Evolutionary conservation across 1,284 basidiomycete species (phyloP), one percentile per base, ranked within the genome.

Genomic region (Leccinum cinnamomeum): DNA sequence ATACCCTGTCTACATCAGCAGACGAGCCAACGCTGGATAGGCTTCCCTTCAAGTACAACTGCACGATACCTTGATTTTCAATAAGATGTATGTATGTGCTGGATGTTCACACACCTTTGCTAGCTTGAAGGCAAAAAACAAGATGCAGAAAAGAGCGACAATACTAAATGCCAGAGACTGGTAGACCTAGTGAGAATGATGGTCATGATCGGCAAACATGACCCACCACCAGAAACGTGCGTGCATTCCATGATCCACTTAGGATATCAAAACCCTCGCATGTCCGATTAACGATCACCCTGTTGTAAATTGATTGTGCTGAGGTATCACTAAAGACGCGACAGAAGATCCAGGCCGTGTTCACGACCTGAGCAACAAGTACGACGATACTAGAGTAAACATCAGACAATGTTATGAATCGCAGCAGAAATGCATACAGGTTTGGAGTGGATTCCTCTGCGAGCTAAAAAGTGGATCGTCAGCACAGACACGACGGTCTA

Each of bases 11-110:
- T 41, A 85, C 77, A 53, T 70, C 68, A 7, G 77, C 69, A 18
- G 81, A 79, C 14, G 82, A 80, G 20, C 83, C 84, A 54, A 86
- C 80, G 2, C 81, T 79, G 61, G 79, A 78, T 69, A 86, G 83
- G 1, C 80, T 81, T 64, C 80, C 77, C 30, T 70, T 77, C n/a
- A 79, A 75, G 65, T 84, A 86, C 2, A 79, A 72, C 82, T 85
- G 61, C 2, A 33, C 12, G 3, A 28, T n/a, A 28, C 18, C 16
- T 37, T 37, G 7, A 44, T 14, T 51, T 23, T 18, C 58, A 28
- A 54, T 8, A 10, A 41, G 25, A n/a, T 23, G 20, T 5, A 35
- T n/a, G 55, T n/a, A 44, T n/a, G 10, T 23, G 20, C 18, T 37
- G 25, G 11, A 23, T 7, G 16, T 48, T 5, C 30, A 61, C 72